Base-by-base conservation (phyloP, 371 early-diverging fungal genomes). In the Parasitella parasitica region DNA sequence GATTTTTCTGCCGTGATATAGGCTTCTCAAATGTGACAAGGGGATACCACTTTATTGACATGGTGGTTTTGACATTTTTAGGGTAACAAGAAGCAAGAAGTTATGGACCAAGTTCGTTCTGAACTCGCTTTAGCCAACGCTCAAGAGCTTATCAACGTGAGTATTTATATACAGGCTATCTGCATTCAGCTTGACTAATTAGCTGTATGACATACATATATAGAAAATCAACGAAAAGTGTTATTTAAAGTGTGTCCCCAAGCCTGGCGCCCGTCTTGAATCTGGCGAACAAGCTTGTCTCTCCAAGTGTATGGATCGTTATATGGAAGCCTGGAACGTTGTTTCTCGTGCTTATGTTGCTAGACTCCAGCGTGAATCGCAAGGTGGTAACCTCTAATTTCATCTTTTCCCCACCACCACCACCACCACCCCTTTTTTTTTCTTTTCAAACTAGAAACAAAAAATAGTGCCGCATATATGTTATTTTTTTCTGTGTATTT, bases 121-220 rank as follows among this genome's bases (percentile, higher is more conserved):
- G 92, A 93, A 73, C 80, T 94, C 57, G 94, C 94, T 34, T 76
- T 94, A 64, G 91, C 92, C 61, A 93, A 92, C 71, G 91, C 91
- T 34, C 93, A 94, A 78, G 94, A 94, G 71, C 84, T 95, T 46
- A 87, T 93, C 60, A 90, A 84, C 72, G 88, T 88, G 84, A 72
- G 84, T 11, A 22, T 22, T n/a, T 13, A 12, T 20, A n/a, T 24
- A 39, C 24, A 15, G 34, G 15, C 38, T 5, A 18, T 20, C n/a
- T 27, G 6, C 11, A 11, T 22, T 8, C 43, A 43, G 22, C 11
- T 43, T 43, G 18, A 43, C 9, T 30, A 37, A 34, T n/a, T n/a
- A n/a, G n/a, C n/a, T n/a, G n/a, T n/a, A n/a, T n/a, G n/a, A n/a
- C n/a, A n/a, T n/a, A 15, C 34, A 4, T 41, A 55, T 41, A 15